A percentile compares a stretch with the other conserved stretches of the same genome.
Evolutionary conservation across 2,329 filamentous ascomycete species (phyloP).

Genomic region (Ascochyta rabiei): DNA sequence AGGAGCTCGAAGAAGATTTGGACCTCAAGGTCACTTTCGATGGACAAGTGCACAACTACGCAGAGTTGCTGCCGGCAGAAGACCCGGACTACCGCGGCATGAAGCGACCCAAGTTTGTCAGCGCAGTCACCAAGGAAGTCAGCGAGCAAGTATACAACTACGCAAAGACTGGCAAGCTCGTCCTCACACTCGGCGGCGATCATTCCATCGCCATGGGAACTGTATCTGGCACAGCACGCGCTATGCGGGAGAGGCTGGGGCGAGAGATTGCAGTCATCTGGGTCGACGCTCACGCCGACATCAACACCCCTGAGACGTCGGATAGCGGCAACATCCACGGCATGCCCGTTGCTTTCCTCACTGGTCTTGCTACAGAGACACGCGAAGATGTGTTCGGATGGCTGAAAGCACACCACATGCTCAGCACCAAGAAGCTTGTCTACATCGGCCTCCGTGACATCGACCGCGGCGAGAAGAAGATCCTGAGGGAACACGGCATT

Average conservation of each 20-base stretch:
- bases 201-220: conserved; percentile 97
- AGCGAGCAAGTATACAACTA: conserved; percentile 86
- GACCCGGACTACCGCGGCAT: conserved; percentile 88
- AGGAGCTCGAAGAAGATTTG: conserved; percentile 81
- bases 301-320: conserved; percentile 92
- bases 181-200: conserved; percentile 92
- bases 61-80: conserved; percentile 69
- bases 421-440: conserved; percentile 83
- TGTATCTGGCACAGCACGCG: conserved; percentile 84
- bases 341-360: conserved; percentile 94
- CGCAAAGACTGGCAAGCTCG: conserved; percentile 80
- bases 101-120: conserved; percentile 90
- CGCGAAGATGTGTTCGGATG: conserved; percentile 86
- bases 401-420: conserved; percentile 73
- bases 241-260: conserved; percentile 79
- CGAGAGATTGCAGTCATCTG: conserved; percentile 94
- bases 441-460: conserved; percentile 97
- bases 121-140: conserved; percentile 80
- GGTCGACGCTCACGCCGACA: conserved; percentile 98
- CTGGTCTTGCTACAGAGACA: conserved; percentile 79
- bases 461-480: conserved; percentile 90
- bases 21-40: conserved; percentile 89
- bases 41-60: conserved; percentile 79
- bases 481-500: conserved; percentile 85
- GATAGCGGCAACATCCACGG: conserved; percentile 94